Conservation (phyloP, 495 filamentous ascomycete species). For the Talaromyces adpressus region DNA sequence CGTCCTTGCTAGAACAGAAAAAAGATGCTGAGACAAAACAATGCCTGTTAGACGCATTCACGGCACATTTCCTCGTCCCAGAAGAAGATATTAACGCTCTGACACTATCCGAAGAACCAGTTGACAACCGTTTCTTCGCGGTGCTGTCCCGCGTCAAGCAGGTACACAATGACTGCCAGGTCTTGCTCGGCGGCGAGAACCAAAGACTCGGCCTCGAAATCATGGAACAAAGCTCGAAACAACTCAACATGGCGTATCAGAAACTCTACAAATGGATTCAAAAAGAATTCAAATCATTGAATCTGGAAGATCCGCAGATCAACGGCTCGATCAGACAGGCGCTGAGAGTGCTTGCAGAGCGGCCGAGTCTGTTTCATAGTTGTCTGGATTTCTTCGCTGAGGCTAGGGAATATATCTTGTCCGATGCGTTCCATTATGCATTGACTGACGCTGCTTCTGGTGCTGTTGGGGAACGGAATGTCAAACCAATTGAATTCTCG, state of each 20-base stretch:
- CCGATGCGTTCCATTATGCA: conserved; percentile 85
- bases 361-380: conserved; percentile 84
- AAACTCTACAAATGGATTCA: conserved; percentile 95
- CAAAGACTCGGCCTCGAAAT: conserved; percentile 81
- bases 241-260: conserved; percentile 87
- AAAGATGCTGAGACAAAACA: conserved; percentile 80
- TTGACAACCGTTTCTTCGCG: conserved; percentile 81
- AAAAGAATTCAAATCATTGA: conserved; percentile 83
- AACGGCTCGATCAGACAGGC: conserved; percentile 78
- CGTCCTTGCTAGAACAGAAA: conserved; percentile 65
- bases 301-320: conserved; percentile 92
- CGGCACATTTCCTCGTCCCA: conserved; percentile 73
- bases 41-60: conserved; percentile 73
- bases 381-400: conserved; percentile 93
- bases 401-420: conserved; percentile 77
- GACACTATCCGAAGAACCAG: conserved; percentile 68
- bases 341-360: conserved; percentile 80
- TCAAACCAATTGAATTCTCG: conserved; percentile 90
- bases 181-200: conserved; percentile 83
- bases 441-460: conserved; percentile 64
- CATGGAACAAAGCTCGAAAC: conserved; percentile 80
- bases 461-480: conserved; percentile 37
- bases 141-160: conserved; percentile 75
- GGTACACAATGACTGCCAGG: conserved; percentile 80
- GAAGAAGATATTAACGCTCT: conserved; percentile 68